phyloP scores from a whole-genome alignment of 2,329 filamentous ascomycete species.

The Trichoderma sp. region DNA sequence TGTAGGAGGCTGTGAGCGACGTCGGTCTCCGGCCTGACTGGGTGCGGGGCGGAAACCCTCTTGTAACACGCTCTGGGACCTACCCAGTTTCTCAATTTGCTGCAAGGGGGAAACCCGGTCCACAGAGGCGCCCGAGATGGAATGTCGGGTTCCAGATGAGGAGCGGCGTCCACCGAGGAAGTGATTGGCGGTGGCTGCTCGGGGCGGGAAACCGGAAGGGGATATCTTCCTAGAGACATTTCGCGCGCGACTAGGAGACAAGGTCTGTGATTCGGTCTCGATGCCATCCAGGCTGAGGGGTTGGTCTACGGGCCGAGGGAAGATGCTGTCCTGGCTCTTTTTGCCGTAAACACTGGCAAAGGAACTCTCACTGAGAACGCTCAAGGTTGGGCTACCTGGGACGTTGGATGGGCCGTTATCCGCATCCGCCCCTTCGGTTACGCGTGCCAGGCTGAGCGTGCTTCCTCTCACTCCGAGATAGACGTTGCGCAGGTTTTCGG shows the following conservation, averaged over 20 bases:
- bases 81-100: constrained; percentile 45
- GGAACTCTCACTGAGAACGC: constrained; percentile 65
- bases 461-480: constrained; percentile 53
- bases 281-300: constrained; percentile 31
- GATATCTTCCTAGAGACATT: constrained; percentile 4
- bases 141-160: constrained; percentile 37
- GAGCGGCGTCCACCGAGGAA: neutral
- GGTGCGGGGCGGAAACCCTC: constrained; percentile 32
- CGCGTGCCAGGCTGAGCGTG: constrained; percentile 48
- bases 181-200: constrained; percentile 29
- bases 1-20: constrained; percentile 26
- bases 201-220: constrained; percentile 24
- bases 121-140: constrained; percentile 39
- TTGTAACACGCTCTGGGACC: constrained; percentile 27
- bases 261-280: constrained; percentile 16
- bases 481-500: constrained; percentile 59
- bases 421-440: constrained; percentile 39
- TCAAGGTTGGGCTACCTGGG: constrained; percentile 58
- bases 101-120: constrained; percentile 42
- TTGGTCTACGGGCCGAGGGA: constrained; percentile 31
- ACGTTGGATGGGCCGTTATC: constrained; percentile 35
- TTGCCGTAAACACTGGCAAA: constrained; percentile 63
- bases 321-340: constrained; percentile 32
- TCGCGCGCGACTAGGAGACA: neutral
- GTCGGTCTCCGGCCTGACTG: constrained; percentile 28